phyloP scores from a whole-genome alignment of 2,329 filamentous ascomycete genomes.

The Colletotrichum horii region DNA sequence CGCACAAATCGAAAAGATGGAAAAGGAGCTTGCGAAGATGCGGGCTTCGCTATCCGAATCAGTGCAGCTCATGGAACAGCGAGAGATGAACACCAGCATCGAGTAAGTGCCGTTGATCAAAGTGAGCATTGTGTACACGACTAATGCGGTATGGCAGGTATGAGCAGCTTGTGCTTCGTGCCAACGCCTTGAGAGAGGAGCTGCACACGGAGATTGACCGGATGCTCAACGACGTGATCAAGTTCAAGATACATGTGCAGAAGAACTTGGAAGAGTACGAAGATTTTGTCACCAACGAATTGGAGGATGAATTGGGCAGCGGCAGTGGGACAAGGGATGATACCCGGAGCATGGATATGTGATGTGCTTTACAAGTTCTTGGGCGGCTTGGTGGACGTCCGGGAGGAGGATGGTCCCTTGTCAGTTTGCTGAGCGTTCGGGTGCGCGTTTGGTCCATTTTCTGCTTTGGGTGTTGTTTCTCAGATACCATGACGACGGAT shows the following conservation, averaged over 20 bases:
- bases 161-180: conserved; percentile 86
- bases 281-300: conserved; percentile 88
- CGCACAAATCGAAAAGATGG: conserved; percentile 97
- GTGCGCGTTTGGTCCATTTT: neutral
- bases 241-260: conserved; percentile 98
- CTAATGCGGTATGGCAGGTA: conserved; percentile 59
- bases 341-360: conserved; percentile 55
- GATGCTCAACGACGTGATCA: conserved; percentile 96
- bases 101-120: conserved; percentile 68
- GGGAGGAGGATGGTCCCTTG: neutral
- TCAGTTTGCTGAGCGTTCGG: conserved; percentile 2
- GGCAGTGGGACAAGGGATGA: conserved; percentile 61
- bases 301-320: conserved; percentile 81
- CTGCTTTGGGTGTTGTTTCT: conserved; percentile 4
- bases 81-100: conserved; percentile 95
- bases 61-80: conserved; percentile 89
- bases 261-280: conserved; percentile 94
- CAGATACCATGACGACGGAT: conserved; percentile 21
- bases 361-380: conserved; percentile 25
- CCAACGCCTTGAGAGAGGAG: conserved; percentile 88
- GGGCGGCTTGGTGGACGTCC: conserved; percentile 12
- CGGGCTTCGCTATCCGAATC: conserved; percentile 81
- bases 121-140: neutral
- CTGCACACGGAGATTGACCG: conserved; percentile 96
- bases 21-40: conserved; percentile 97